Conservation (phyloP, 1,139 yeast genomes). For the Hyphopichia wangnamkhiaoensis region DNA sequence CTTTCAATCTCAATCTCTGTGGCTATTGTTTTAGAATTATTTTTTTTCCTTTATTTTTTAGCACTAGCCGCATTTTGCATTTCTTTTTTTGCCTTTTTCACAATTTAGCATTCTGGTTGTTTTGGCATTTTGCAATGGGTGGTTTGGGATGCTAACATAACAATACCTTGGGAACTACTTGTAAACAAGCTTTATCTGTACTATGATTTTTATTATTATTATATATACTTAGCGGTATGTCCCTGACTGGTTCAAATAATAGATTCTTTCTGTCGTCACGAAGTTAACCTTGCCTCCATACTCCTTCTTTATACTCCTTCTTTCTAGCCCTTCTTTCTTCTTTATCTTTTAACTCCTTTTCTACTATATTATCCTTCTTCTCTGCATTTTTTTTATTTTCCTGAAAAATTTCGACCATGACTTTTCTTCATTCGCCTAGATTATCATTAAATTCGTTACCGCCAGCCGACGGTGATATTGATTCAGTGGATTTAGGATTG, state of each 20-base stretch:
- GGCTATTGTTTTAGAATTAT: no score
- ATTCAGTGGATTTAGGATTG: not conserved
- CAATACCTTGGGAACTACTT: no score
- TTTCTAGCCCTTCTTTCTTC: no score
- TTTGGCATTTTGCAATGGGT: no score
- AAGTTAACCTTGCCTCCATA: no score
- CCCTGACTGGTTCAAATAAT: no score
- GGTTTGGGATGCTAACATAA: no score
- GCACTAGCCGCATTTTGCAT: not conserved
- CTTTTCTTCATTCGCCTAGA: not conserved
- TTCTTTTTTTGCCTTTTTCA: not conserved
- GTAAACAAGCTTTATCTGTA: not conserved
- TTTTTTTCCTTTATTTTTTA: no score
- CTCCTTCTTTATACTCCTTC: not conserved
- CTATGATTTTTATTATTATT: not conserved
- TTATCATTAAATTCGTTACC: not conserved
- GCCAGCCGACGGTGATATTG: not conserved
- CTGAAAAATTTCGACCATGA: not conserved
- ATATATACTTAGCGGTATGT: not conserved
- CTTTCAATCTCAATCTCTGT: not conserved
- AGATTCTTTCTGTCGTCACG: no score
- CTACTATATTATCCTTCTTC: no score
- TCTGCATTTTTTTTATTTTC: no score
- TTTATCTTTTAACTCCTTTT: no score
- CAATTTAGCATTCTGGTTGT: not conserved